Base-by-base conservation (phyloP, 108 stramenopile species). In the Cyclotella baltica region DNA sequence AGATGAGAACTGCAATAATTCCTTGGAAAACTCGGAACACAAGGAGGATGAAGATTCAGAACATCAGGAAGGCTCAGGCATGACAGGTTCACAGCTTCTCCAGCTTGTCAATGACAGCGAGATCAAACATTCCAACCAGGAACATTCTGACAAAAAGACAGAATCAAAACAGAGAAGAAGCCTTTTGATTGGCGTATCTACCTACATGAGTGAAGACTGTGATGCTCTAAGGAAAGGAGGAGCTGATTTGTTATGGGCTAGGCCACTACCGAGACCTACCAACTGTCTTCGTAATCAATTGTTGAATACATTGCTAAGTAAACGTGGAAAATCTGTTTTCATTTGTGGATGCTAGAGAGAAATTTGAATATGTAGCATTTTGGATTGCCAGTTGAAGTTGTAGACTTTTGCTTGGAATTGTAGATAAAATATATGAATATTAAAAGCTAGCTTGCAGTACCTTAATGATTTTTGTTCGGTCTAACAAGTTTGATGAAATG, bases 181-280 rank as follows among this genome's bases (percentile, higher is more conserved):
- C 33, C 67, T 80, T 30, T 68, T 57, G 67, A 80, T 80, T 30
- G 79, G 79, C 27, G 73, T 75, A 28, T 80, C 79, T 13, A 31
- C 40, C n/a, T 40, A 40, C 50, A 47, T 80, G 56, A 66, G 70
- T 30, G 74, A 66, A 29, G 79, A 80, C 43, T 75, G 79, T 53
- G 79, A 80, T 25, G 31, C 66, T 25, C 47, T 80, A 33, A 40
- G 35, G 5, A 30, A 36, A 48, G 67, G 67, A 62, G 79, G 79
- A 30, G 73, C 79, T 9, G 79, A 80, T 37, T 40, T 80, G 37
- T 70, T 80, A 9, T 80, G 79, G 79, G 22, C 66, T 22, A 75
- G 69, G 36, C 79, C 79, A 29, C 79, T 74, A 16, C 79, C 79
- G 2, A 75, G 48, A 23, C 58, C 68, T 0, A 25, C 73, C 5